Base-by-base conservation (phyloP, 768 basidiomycete species). In the Chiua virens region DNA sequence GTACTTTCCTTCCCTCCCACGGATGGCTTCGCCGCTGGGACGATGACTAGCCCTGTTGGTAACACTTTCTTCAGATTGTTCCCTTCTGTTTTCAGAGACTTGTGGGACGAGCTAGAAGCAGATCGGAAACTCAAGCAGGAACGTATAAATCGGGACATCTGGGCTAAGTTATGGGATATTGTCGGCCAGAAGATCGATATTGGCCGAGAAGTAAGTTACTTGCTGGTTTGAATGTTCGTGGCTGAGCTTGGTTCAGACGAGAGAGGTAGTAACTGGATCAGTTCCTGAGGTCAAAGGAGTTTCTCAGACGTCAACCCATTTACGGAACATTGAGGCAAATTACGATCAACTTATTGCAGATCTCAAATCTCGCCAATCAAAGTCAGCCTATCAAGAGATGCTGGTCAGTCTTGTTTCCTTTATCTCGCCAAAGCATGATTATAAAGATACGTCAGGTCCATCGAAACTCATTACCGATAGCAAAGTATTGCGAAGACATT, bases 71-170 rank as follows among this genome's bases (percentile, higher is more conserved):
- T 90, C 68, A 77, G 91, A 57, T 67, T 83, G 9, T 75, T 98
- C n/a, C 92, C 96, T 9, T 75, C 86, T 3, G 78, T 81, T 17
- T 96, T 87, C 69, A 80, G 93, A 54, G 89, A 93, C 66, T 73
- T 99, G 17, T 99, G 96, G 96, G 87, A 91, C 48, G 91, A 95
- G 66, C 71, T 98, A 15, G 93, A 94, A 60, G 65, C 58, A 4
- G 70, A 73, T 23, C 77, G 89, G 58, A 89, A 85, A 59, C 53
- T 61, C 7, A 73, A 73, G 28, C 84, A 87, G 49, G 85, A 92
- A 53, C 65, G 63, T 18, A 76, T 73, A 18, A 94, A 95, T 63
- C 74, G 89, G 27, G 69, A 66, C 8, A 69, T 84, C 11, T 95
- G 97, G 92, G 76, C 75, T 7, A 84, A 79, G 49, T 66, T 96